Evolutionary conservation across 768 basidiomycete species (phyloP).

Genomic region (Tricholoma matsutake): DNA sequence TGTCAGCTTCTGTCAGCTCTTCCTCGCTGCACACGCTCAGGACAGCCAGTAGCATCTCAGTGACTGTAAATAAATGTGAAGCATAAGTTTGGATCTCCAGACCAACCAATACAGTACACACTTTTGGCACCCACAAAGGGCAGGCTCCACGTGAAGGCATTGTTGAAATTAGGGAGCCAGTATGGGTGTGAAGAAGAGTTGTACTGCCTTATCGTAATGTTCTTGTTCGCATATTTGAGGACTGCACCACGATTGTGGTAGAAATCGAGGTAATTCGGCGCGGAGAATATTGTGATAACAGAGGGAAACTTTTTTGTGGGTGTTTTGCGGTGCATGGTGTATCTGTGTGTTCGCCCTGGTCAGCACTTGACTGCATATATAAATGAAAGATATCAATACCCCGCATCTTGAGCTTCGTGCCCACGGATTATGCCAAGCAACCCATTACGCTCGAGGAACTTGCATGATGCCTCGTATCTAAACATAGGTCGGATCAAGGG

Average conservation of each 20-base stretch:
- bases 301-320: conserved; percentile 94
- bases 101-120: conserved; percentile 35
- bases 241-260: conserved; percentile 97
- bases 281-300: conserved; percentile 97
- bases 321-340: conserved; percentile 94
- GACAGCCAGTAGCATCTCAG: conserved; percentile 96
- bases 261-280: conserved; percentile 94
- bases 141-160: conserved; percentile 97
- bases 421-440: conserved; percentile 93
- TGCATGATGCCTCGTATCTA: conserved; percentile 83
- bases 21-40: conserved; percentile 92
- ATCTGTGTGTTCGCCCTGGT: conserved; percentile 38
- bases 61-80: conserved; percentile 50
- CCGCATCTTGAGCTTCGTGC: conserved; percentile 96
- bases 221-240: conserved; percentile 95
- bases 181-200: conserved; percentile 81
- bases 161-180: conserved; percentile 97
- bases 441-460: conserved; percentile 90
- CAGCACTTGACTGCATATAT: not conserved
- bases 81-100: not conserved
- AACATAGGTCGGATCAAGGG: conserved; percentile 24
- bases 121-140: conserved; percentile 98
- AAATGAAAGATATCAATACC: conserved; percentile 44
- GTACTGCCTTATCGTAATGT: conserved; percentile 92
- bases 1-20: conserved; percentile 68